Base-by-base conservation (phyloP, 768 basidiomycete species). In the Chalciporus pseudorubinellus region DNA sequence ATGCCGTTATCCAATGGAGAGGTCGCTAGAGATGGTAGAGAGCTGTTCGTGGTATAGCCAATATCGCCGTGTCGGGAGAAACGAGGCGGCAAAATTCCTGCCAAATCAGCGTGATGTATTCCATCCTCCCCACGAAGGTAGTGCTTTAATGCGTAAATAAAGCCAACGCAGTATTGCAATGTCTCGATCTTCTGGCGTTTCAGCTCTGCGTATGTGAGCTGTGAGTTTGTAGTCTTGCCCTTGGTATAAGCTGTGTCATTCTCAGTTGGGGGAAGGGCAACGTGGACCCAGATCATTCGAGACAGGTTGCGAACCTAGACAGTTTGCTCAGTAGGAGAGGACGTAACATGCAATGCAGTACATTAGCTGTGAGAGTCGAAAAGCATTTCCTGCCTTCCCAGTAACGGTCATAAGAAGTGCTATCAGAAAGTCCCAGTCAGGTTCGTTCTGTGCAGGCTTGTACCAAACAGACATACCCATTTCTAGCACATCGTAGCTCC, bases 341-440 rank as follows among this genome's bases (percentile, higher is more conserved):
- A 18, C 14, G 13, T 43, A 19, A 19, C 10, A 47, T 39, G 6
- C 40, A 14, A 44, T 28, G 9, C 48, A 70, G 44, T 60, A 81
- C 81, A 62, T 85, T 83, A 13, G 90, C 79, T 11, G 79, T 82
- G 50, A 95, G 66, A 8, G 81, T 60, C 0, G 86, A 84, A 62
- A 94, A 94, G 39, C 84, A 81, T 68, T 89, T 95, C 57, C 94
- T 77, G 43, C 93, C 94, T 73, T 94, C 92, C 78, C 85, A 90
- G 61, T 85, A 92, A 29, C 89, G 84, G 60, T 92, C 89, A 59
- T 92, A 93, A 8, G 89, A 91, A 20, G 89, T 92, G 46, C 85
- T 90, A 50, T 57, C 47, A 55, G 22, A 53, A 44, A 56, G 59
- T 41, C 55, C 50, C 34, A 28, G 29, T 41, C 16, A 40, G 16